Base-by-base conservation (phyloP, 2,329 filamentous ascomycete genomes). In the Xylariaceae sp. region DNA sequence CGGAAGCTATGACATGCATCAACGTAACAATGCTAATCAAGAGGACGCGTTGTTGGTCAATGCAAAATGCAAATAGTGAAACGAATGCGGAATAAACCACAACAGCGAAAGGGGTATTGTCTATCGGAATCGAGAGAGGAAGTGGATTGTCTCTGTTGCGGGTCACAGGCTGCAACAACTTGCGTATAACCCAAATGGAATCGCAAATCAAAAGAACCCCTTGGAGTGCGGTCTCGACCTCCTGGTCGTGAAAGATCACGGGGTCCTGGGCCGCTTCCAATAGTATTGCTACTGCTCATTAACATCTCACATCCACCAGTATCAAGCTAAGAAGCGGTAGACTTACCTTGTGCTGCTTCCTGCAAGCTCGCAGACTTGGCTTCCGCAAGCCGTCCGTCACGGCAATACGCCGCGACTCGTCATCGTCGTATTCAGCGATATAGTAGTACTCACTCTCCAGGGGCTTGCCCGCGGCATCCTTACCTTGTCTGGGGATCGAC, bases 361-460 rank as follows among this genome's bases (percentile, higher is more conserved):
- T 79, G 60, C 93, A 96, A 59, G 83, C 85, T 52, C 93, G 78
- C 57, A 98, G 69, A 55, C 89, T 93, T 33, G 90, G 91, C 67
- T 95, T 95, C 42, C 89, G 78, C 61, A 96, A 71, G 39, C 88
- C 87, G 52, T 90, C 83, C 1, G 90, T 88, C 12, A 96, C 89
- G 17, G 89, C 86, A 40, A 88, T 78, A 38, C 87, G 80, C 45
- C 91, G 79, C 59, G 85, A 79, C 49, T 83, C 77, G 59, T 97
- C 89, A 2, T 76, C 72, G 60, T 98, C 93, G 57, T 81, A 76
- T 63, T 97, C 91, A 0, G 90, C 87, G 7, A 96, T 74, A 59
- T 98, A 98, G 67, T 97, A 97, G 64, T 94, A 97, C 64, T 98
- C 90, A 71, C 87, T 94, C 72, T 98, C 91, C 1, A 98, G 77